Conservation (phyloP, 169 alveolate genomes). For the Cryptosporidium muris region DNA sequence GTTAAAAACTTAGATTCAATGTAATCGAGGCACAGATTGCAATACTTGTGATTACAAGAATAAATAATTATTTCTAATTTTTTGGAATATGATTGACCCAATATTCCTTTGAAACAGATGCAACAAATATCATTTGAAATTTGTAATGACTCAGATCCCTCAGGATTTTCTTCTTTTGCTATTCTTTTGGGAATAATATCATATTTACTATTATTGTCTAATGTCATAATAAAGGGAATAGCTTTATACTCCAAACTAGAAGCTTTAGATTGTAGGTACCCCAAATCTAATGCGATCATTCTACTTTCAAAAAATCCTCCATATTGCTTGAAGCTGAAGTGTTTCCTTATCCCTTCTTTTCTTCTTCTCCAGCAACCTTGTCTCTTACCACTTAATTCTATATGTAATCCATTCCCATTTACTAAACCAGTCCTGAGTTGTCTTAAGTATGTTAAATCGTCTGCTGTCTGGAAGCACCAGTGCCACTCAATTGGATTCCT, state of each 20-base stretch:
- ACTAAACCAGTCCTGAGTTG: slow-evolving; percentile 34
- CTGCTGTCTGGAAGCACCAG: slow-evolving; percentile 62
- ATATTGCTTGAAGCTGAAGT: slow-evolving; percentile 63
- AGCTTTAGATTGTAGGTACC: slow-evolving; percentile 6
- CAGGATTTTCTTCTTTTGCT: slow-evolving; percentile 9
- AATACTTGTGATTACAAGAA: slow-evolving; percentile 35
- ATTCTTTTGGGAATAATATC: slow-evolving; percentile 46
- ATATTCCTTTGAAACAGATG: slow-evolving; percentile 38
- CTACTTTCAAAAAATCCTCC: slow-evolving; percentile 69
- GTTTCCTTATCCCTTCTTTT: slow-evolving; percentile 66
- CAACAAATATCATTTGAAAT: slow-evolving; percentile 26
- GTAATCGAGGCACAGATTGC: slow-evolving; percentile 10
- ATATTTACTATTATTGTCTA: slow-evolving; percentile 22
- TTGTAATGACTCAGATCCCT: background rate
- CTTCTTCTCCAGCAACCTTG: slow-evolving; percentile 72
- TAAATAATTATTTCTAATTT: background rate
- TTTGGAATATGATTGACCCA: background rate
- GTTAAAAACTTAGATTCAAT: slow-evolving; percentile 13
- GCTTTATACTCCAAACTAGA: slow-evolving; percentile 1
- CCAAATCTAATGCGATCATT: slow-evolving; percentile 53
- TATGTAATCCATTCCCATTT: slow-evolving; percentile 69
- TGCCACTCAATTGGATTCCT: slow-evolving; percentile 66
- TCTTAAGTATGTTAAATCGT: slow-evolving; percentile 36
- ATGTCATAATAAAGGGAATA: slow-evolving; percentile 36
- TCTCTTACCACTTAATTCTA: slow-evolving; percentile 58